Evolutionary conservation across 768 basidiomycete genomes (phyloP).

Genomic region (Chalciporus pseudorubinellus): DNA sequence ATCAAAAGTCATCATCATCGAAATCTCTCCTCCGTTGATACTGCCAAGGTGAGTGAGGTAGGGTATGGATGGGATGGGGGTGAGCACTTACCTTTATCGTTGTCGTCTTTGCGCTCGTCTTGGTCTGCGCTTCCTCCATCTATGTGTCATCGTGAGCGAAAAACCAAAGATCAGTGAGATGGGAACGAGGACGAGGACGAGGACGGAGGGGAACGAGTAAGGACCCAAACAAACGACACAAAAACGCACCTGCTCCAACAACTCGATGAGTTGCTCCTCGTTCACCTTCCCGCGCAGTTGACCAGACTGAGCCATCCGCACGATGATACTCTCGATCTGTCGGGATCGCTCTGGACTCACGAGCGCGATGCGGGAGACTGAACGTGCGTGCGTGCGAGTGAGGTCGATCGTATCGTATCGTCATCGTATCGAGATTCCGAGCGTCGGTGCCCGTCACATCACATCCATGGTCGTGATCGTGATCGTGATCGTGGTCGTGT

Average conservation of each 20-base stretch:
- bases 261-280: slow-evolving; percentile 78
- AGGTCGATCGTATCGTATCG: too few relatives aligned
- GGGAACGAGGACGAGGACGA: background rate
- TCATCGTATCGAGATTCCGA: too few relatives aligned
- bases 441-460: background rate
- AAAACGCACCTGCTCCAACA: slow-evolving; percentile 73
- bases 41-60: slow-evolving; percentile 29
- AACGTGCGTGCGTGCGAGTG: too few relatives aligned
- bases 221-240: background rate
- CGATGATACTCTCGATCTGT: slow-evolving; percentile 74
- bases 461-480: background rate
- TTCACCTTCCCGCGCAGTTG: slow-evolving; percentile 74
- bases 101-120: slow-evolving; percentile 50
- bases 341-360: slow-evolving; percentile 80
- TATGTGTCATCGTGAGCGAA: slow-evolving; percentile 24
- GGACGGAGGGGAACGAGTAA: too few relatives aligned
- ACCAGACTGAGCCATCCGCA: slow-evolving; percentile 82
- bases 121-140: slow-evolving; percentile 56
- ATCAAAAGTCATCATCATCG: slow-evolving; percentile 59
- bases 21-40: slow-evolving; percentile 65
- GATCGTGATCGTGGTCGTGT: background rate
- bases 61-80: too few relatives aligned
- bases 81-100: slow-evolving; percentile 50
- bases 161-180: slow-evolving; percentile 1
- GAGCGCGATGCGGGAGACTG: slow-evolving; percentile 85